Evolutionary conservation across 768 basidiomycete species (phyloP).

Genomic region (Pisolithus microcarpus): DNA sequence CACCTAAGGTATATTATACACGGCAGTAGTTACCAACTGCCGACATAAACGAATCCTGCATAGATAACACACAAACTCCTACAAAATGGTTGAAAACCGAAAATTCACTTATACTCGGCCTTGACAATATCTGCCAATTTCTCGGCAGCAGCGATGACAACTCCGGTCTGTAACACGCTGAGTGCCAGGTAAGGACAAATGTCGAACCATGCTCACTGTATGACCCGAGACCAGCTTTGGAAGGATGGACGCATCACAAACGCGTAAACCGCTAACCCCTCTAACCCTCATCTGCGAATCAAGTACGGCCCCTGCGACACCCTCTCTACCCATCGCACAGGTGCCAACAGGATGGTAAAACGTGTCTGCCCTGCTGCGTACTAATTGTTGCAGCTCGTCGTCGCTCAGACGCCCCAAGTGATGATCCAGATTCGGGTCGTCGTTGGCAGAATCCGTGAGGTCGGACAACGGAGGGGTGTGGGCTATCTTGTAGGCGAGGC

Average conservation of each 20-base stretch:
- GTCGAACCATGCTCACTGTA: slow-evolving; percentile 28
- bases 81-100: no score
- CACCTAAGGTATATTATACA: no score
- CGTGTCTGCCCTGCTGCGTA: slow-evolving; percentile 32
- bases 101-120: slow-evolving; percentile 8
- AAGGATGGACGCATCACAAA: slow-evolving; percentile 42
- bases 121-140: slow-evolving; percentile 30
- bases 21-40: no score
- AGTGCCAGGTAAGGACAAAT: neutral
- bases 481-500: slow-evolving; percentile 31
- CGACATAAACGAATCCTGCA: no score
- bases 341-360: slow-evolving; percentile 40
- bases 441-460: slow-evolving; percentile 27
- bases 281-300: slow-evolving; percentile 38
- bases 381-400: slow-evolving; percentile 27
- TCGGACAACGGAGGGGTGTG: slow-evolving; percentile 32
- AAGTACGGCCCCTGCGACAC: slow-evolving; percentile 35
- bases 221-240: slow-evolving; percentile 40
- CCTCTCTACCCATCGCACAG: slow-evolving; percentile 32
- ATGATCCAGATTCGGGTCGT: slow-evolving; percentile 32
- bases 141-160: slow-evolving; percentile 28
- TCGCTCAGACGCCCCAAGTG: slow-evolving; percentile 27
- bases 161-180: slow-evolving; percentile 14
- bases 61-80: no score
- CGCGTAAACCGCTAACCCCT: slow-evolving; percentile 35